Base-by-base conservation (phyloP, 2,329 filamentous ascomycete species). In the Stromatinia cepivora region DNA sequence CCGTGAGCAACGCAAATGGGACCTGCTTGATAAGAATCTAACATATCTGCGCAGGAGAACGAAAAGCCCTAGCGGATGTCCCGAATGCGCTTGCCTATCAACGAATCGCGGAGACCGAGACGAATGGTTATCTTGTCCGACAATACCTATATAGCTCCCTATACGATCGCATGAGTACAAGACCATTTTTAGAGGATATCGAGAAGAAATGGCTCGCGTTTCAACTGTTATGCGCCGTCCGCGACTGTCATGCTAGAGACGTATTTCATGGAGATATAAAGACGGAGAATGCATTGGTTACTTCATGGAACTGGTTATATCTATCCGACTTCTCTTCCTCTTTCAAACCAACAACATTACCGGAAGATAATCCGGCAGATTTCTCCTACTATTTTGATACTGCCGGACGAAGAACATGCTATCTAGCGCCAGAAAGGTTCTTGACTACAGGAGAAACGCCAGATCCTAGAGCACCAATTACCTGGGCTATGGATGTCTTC, bases 191-290 rank as follows among this genome's bases (percentile, higher is more conserved):
- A 13, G 96, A 99, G 80, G 92, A 97, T 73, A 95, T 99, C 73
- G 95, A 99, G 80, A 98, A 97, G 85, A 97, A 97, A 82, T 99
- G 95, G 95, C 86, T 99, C 64, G 92, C 94, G 0, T 99, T 97
- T 76, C 95, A 99, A 81, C 86, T 99, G 3, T 86, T 99, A 15
- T 97, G 93, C 79, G 94, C 92, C 3, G 83, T 99, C 70, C 89
- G 94, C 69, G 96, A 99, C 80, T 97, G 93, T 76, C 95, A 99
- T 79, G 85, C 91, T 39, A 87, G 91, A 59, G 92, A 96, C 76
- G 85, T 99, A 65, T 98, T 94, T 79, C 95, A 99, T 78, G 96
- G 95, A 70, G 96, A 99, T 78, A 98, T 99, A 83, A 99, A 99
- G 83, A 95, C 94, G 1, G 94, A 99, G 80, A 99, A 99, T 76